These are phyloP conservation scores for Xylariaceae sp. DNA, from an alignment of 2,329 filamentous ascomycete species.

Conservation along the genomic window DNA sequence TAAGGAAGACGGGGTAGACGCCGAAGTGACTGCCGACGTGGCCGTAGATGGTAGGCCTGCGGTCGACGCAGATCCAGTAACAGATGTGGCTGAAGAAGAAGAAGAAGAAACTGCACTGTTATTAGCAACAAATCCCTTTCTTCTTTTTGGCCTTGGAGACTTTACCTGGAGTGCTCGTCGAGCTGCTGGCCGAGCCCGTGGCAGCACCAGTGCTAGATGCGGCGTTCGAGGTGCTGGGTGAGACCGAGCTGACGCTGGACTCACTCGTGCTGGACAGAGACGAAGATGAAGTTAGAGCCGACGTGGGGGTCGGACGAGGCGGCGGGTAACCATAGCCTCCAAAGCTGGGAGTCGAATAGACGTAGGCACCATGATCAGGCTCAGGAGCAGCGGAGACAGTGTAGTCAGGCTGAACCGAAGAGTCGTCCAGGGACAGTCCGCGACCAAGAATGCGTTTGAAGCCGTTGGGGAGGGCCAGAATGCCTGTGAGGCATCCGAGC, in stretches of 20 bases:
- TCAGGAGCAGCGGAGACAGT: slow-evolving; percentile 13
- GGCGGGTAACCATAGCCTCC: slow-evolving; percentile 22
- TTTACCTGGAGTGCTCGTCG: not conserved
- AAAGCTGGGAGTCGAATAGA: slow-evolving; percentile 19
- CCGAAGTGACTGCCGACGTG: no score
- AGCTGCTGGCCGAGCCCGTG: not conserved
- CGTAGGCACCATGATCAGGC: slow-evolving; percentile 15
- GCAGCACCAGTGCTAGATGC: slow-evolving; percentile 1
- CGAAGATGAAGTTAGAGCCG: slow-evolving; percentile 3
- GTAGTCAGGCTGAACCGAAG: slow-evolving; percentile 10
- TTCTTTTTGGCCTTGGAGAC: no score
- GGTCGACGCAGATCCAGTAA: no score
- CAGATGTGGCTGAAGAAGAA: no score
- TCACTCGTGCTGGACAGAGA: slow-evolving; percentile 7
- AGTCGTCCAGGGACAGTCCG: slow-evolving; percentile 4
- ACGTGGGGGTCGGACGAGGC: slow-evolving; percentile 12
- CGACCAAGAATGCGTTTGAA: slow-evolving; percentile 3
- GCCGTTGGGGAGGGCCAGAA: slow-evolving; percentile 8
- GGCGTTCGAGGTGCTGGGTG: not conserved
- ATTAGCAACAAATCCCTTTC: no score
- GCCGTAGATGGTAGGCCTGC: no score
- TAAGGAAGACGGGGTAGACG: no score
- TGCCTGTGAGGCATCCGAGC: slow-evolving; percentile 14
- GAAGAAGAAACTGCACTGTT: no score
- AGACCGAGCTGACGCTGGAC: slow-evolving; percentile 2